Conservation (phyloP, 805 yeast genomes). For the Zygosaccharomyces bailii region DNA sequence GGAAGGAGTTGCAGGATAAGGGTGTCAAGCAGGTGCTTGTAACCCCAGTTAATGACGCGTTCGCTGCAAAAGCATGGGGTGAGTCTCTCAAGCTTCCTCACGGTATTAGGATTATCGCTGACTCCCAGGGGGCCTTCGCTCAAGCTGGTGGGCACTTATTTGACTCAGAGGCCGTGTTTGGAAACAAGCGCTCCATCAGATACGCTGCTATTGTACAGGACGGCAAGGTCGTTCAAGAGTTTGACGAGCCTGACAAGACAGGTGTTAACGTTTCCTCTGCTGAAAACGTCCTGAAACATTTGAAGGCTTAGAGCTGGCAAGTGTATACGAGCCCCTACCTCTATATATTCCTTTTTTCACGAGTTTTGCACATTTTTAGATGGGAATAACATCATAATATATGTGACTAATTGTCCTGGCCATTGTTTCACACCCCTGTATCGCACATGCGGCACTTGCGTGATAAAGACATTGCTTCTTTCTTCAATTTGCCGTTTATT, state of each 20-base stretch:
- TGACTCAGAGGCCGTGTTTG: conserved; percentile 75
- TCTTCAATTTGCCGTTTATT: background rate
- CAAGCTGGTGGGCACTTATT: conserved; percentile 61
- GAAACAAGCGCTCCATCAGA: conserved; percentile 70
- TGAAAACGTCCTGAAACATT: conserved; percentile 36
- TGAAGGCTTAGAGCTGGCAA: conserved; percentile 8
- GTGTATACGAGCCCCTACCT: background rate
- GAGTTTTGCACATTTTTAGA: too few relatives aligned
- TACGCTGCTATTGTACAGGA: conserved; percentile 72
- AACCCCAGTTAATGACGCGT: conserved; percentile 81
- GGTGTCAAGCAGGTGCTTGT: conserved; percentile 64
- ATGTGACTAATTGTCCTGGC: too few relatives aligned
- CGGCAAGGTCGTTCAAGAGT: conserved; percentile 62
- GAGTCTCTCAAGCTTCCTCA: conserved; percentile 39
- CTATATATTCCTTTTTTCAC: background rate
- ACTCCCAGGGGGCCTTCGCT: conserved; percentile 72
- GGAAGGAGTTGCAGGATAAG: conserved; percentile 53
- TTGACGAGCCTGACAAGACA: conserved; percentile 78
- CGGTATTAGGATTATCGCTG: conserved; percentile 62
- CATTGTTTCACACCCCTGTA: too few relatives aligned
- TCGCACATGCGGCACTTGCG: background rate
- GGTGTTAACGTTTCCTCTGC: conserved; percentile 53
- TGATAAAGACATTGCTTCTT: background rate
- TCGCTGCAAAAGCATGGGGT: conserved; percentile 81
- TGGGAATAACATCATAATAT: too few relatives aligned